A percentile compares a stretch with the other conserved stretches of the same genome.
phyloP scores from a whole-genome alignment of 75 land plant species.

The Chamaecyparis obtusa region DNA sequence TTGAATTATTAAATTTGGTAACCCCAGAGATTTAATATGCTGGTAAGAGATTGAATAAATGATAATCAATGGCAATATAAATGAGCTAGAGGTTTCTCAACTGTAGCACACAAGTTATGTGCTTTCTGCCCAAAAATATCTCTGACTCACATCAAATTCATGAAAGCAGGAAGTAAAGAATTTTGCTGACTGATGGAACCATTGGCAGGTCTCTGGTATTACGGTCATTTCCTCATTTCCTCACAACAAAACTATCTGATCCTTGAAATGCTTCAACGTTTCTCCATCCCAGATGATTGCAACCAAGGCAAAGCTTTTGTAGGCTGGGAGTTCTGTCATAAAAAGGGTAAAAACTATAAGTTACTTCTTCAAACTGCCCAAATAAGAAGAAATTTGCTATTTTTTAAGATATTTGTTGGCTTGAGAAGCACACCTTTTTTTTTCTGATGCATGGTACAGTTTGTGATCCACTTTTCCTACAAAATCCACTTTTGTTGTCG shows the following conservation, averaged over 20 bases:
- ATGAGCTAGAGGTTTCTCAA: too few relatives aligned
- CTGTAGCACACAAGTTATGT: not conserved
- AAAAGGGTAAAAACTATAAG: not conserved
- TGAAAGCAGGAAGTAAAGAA: not conserved
- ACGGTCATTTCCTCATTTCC: not conserved
- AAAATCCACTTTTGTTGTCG: not conserved
- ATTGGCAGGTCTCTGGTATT: not conserved
- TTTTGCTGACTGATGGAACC: not conserved
- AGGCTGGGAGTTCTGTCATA: not conserved
- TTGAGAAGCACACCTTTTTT: slow-evolving; percentile 1
- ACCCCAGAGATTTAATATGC: too few relatives aligned
- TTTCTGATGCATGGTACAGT: not conserved
- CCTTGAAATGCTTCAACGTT: not conserved
- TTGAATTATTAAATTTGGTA: too few relatives aligned
- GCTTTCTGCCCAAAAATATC: not conserved
- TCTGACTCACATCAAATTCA: not conserved
- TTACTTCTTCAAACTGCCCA: not conserved
- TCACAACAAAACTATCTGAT: not conserved
- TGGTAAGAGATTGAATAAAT: too few relatives aligned
- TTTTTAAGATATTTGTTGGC: not conserved
- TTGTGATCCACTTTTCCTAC: not conserved
- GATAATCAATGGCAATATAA: too few relatives aligned
- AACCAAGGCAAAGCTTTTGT: not conserved
- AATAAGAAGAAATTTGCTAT: not conserved
- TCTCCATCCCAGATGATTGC: not conserved